Evolutionary conservation across 2,329 filamentous ascomycete genomes (phyloP), one percentile per base, ranked within the genome.

Genomic region (Talaromyces sp.): DNA sequence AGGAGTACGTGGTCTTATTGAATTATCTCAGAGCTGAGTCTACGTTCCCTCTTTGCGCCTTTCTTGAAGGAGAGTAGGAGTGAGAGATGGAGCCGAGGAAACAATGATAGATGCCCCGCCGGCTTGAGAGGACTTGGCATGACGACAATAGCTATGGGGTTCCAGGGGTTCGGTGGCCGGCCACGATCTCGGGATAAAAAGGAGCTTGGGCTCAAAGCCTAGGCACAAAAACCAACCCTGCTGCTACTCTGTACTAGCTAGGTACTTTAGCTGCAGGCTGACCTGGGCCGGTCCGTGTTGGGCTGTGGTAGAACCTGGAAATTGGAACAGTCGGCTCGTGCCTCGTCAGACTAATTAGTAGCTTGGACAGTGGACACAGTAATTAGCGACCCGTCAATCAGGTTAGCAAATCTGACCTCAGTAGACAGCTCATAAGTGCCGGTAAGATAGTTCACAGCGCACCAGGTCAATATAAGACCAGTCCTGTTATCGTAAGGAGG

Each of bases 101-200:
- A 21, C n/a, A 24, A 29, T 13, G 27, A 29, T 52, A 9, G 29
- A 19, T 51, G 49, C 21, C 49, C 49, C 49, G 13, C 49, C 17
- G 19, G 49, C n/a, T 29, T 29, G 17, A n/a, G 17, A 27, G 24
- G 24, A 52, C 49, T 26, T 27, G 49, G 24, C 24, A 52, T 51
- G 49, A 52, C 13, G 49, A 17, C 26, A 14, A 52, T 29, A 38
- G 35, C 14, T 17, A 38, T 38, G 35, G 49, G 24, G 14, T 52
- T 10, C 49, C 49, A 52, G 26, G 49, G 49, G 49, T 29, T 52
- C 17, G 49, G 49, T 52, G 49, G 24, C 56, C 41, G 46, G 46
- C 56, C 56, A 58, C 59, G 55, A 61, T 61, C 59, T 61, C 59
- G 59, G 59, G 35, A 61, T 43, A 61, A 58, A 51, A 26, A 61